Evolutionary conservation across 2,329 filamentous ascomycete genomes (phyloP), one percentile per base, ranked within the genome.

Genomic region (Fusarium marasasianum): DNA sequence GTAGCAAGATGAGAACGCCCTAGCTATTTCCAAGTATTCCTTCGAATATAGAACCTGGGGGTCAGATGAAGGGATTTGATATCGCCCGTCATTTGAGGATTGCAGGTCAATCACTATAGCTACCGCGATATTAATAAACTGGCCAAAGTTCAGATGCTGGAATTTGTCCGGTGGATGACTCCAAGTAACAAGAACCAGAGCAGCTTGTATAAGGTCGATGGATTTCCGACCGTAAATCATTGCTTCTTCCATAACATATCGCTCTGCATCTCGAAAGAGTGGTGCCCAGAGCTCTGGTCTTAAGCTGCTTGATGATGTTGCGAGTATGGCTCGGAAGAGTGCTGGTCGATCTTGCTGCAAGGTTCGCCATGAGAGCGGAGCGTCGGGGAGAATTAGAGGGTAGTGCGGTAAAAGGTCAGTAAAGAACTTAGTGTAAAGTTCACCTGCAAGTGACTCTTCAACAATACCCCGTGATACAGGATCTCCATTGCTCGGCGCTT

Each of bases 401-500:
- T 41, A 41, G 12, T 41, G 40, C 40, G 22, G 40, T 15, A 41
- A 41, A 8, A n/a, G 3, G 20, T 41, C 22, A 1, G 40, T 41
- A 9, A 41, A 41, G 13, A 41, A 41, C 22, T 41, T 15, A 8
- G 22, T 41, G 13, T n/a, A n/a, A 15, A 41, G 20, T 41, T n/a
- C 40, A n/a, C n/a, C 40, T n/a, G 40, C 40, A 22, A 41, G 40
- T 9, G 22, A 41, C 1, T n/a, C 40, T n/a, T n/a, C 40, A 15
- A 41, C 7, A 41, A n/a, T 0, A 9, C 13, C 13, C 18, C 22
- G 13, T 8, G 40, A n/a, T 15, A n/a, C 22, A n/a, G 40, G 0
- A 12, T 41, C 40, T n/a, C 13, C 22, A 0, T 41, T n/a, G 8
- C 8, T 0, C 13, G 40, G 13, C 13, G 22, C 2, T n/a, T 41